These are phyloP conservation scores for Fusarium euwallaceae DNA, from an alignment of 2,329 filamentous ascomycete genomes.

Conservation along the genomic window DNA sequence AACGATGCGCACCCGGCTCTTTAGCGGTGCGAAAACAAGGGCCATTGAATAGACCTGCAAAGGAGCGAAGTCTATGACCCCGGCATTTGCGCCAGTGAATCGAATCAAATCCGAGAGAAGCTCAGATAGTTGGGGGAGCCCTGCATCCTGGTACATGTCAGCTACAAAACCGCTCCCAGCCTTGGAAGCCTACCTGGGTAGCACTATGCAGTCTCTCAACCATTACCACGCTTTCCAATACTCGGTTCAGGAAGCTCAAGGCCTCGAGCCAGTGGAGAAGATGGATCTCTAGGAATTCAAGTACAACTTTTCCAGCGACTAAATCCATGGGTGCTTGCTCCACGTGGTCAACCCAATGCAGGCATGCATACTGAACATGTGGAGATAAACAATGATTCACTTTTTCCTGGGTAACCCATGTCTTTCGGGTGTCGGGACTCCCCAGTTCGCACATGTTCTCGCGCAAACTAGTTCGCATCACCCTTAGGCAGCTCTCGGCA, in stretches of 20 bases:
- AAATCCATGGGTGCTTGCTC: not conserved
- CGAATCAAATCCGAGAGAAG: not conserved
- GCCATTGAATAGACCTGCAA: not conserved
- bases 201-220: not conserved
- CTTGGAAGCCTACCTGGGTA: not conserved
- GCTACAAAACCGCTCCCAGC: not conserved
- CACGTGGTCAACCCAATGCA: not conserved
- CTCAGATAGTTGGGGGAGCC: not conserved
- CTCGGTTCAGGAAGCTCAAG: not conserved
- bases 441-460: constrained; percentile 31
- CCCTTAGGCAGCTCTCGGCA: not conserved
- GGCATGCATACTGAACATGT: not conserved
- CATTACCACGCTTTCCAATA: not conserved
- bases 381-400: not conserved
- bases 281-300: not conserved
- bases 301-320: not conserved
- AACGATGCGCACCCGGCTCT: not conserved
- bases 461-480: constrained; percentile 46
- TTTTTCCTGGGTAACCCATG: not conserved
- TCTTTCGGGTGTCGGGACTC: not conserved
- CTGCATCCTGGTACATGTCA: not conserved
- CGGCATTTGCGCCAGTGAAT: not conserved
- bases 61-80: not conserved
- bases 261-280: not conserved
- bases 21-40: not conserved